These are phyloP conservation scores for Cubamyces sp. DNA, from an alignment of 768 basidiomycete species.

Conservation along the genomic window DNA sequence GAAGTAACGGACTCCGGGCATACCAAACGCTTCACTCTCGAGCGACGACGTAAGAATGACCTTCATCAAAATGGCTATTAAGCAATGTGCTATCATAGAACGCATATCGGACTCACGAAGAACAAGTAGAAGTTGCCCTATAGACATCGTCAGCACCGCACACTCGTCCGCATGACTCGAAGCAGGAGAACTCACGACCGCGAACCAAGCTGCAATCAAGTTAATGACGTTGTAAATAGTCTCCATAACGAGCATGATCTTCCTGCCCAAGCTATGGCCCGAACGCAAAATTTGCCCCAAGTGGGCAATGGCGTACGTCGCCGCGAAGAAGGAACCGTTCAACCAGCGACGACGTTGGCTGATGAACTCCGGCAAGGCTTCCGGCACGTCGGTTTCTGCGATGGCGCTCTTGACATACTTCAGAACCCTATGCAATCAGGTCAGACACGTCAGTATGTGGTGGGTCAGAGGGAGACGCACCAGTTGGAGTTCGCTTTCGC, in stretches of 20 bases:
- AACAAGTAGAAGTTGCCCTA: conserved; percentile 96
- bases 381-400: conserved; percentile 94
- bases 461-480: conserved; percentile 42
- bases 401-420: conserved; percentile 95
- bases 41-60: conserved; percentile 87
- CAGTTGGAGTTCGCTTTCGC: conserved; percentile 81
- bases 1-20: conserved; percentile 67
- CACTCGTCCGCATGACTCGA: background rate
- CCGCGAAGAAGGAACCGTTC: conserved; percentile 94
- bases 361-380: conserved; percentile 91
- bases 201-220: conserved; percentile 92
- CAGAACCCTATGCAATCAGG: conserved; percentile 66
- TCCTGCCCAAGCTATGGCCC: conserved; percentile 80
- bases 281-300: conserved; percentile 77
- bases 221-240: conserved; percentile 88
- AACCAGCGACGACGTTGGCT: conserved; percentile 88
- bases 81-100: background rate
- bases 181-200: conserved; percentile 58
- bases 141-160: conserved; percentile 2
- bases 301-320: conserved; percentile 92
- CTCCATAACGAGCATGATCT: conserved; percentile 75
- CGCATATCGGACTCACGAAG: conserved; percentile 61
- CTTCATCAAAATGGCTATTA: conserved; percentile 40
- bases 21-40: conserved; percentile 70
- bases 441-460: conserved; percentile 26